A percentile compares a stretch with the other conserved stretches of the same genome.
Evolutionary conservation across 2,329 filamentous ascomycete species (phyloP).

Genomic region (Colletotrichum sansevieriae): DNA sequence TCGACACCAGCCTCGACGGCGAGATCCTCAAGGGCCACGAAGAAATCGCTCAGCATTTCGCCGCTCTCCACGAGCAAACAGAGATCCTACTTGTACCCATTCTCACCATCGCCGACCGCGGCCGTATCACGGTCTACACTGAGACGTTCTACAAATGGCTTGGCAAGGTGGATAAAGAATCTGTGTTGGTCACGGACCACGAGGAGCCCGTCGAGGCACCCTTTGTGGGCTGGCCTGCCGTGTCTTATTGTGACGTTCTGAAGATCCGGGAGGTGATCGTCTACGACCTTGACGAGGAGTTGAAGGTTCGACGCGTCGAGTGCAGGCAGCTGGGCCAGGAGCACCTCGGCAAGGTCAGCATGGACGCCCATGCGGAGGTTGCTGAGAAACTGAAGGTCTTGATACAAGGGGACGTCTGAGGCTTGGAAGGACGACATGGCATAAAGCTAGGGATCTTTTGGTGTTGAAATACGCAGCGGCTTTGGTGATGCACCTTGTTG

Average conservation of each 20-base stretch:
- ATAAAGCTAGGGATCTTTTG: too few relatives aligned
- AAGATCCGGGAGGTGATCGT: constrained; percentile 4
- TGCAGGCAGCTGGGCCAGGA: background rate
- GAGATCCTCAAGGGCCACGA: background rate
- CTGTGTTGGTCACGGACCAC: too few relatives aligned
- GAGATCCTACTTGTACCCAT: background rate
- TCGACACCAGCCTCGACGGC: background rate
- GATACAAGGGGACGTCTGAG: constrained; percentile 11
- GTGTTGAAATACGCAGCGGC: too few relatives aligned
- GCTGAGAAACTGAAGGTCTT: background rate
- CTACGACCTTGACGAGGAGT: background rate
- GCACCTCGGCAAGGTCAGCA: background rate
- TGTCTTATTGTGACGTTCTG: background rate
- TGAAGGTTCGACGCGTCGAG: background rate
- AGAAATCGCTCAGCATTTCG: background rate
- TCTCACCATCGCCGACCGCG: background rate
- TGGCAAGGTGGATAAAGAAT: background rate
- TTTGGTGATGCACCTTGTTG: too few relatives aligned
- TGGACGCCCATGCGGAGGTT: background rate
- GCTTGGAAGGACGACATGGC: background rate
- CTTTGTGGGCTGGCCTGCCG: constrained; percentile 4
- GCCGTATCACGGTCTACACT: background rate
- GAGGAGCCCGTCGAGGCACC: background rate
- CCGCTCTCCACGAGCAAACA: background rate
- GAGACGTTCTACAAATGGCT: constrained; percentile 1